These are phyloP conservation scores for Pelargonium australe DNA, from an alignment of 441 rosid species.

Conservation along the genomic window DNA sequence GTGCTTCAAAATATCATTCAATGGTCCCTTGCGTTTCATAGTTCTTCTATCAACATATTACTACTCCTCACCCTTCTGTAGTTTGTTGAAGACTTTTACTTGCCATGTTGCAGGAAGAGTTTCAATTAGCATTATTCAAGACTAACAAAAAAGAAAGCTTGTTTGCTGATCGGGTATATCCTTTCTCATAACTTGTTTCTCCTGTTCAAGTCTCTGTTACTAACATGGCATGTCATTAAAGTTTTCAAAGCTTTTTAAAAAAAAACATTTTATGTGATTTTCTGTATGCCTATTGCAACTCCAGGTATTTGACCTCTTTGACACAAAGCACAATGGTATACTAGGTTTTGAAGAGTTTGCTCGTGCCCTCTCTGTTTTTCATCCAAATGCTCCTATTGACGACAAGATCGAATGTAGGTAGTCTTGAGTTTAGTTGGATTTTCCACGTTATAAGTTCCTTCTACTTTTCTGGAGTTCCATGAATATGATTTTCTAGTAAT, in stretches of 20 bases:
- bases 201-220: not conserved
- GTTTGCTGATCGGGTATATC: constrained; percentile 85
- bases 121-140: constrained; percentile 90
- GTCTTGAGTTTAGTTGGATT: constrained; percentile 15
- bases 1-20: not conserved
- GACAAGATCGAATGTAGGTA: constrained; percentile 62
- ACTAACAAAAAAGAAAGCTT: constrained; percentile 91
- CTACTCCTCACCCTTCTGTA: not conserved
- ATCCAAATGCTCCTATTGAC: constrained; percentile 86
- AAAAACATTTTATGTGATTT: not conserved
- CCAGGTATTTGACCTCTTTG: constrained; percentile 92
- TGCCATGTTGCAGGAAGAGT: constrained; percentile 63
- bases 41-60: not conserved
- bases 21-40: not conserved
- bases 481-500: not conserved
- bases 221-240: too few relatives aligned
- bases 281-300: constrained; percentile 18
- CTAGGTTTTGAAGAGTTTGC: constrained; percentile 96
- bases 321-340: constrained; percentile 90
- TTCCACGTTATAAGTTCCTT: constrained; percentile 10
- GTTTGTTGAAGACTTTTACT: constrained; percentile 6
- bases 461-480: not conserved
- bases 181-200: constrained; percentile 8
- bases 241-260: not conserved
- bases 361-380: constrained; percentile 89